Evolutionary conservation across 768 basidiomycete genomes (phyloP).

Genomic region (Pilatotrama ljubarskyi): DNA sequence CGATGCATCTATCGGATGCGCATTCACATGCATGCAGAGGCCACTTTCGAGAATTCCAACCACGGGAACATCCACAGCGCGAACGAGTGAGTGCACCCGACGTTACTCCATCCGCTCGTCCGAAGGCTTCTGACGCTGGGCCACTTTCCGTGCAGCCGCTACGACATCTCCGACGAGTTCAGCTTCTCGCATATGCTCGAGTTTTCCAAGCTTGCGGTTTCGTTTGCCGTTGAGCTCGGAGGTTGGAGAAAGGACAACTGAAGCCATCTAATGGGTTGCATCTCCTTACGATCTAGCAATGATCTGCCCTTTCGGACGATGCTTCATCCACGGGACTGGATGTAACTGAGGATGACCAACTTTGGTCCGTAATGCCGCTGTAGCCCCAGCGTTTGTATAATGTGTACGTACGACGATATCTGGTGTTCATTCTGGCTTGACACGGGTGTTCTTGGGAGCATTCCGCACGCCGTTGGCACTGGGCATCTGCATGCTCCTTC

Average conservation of each 20-base stretch:
- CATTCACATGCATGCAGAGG: conserved; percentile 43
- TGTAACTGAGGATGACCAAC: conserved; percentile 2
- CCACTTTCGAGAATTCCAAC: conserved; percentile 75
- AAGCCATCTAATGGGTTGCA: background rate
- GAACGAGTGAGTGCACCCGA: conserved; percentile 63
- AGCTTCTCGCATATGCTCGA: conserved; percentile 85
- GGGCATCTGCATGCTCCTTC: conserved; percentile 13
- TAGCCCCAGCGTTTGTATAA: conserved; percentile 19
- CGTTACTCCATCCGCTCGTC: conserved; percentile 11
- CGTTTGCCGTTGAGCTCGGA: conserved; percentile 52
- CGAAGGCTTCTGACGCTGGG: conserved; percentile 14
- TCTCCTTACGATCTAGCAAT: background rate
- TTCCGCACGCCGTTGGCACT: conserved; percentile 11
- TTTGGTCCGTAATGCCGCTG: conserved; percentile 16
- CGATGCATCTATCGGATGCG: conserved; percentile 9
- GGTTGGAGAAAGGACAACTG: conserved; percentile 39
- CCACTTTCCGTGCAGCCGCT: conserved; percentile 51
- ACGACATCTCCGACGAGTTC: conserved; percentile 86
- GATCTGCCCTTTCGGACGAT: background rate
- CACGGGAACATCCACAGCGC: conserved; percentile 72
- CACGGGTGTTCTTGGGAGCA: conserved; percentile 19
- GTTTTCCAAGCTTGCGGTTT: conserved; percentile 57
- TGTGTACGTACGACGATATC: conserved; percentile 23
- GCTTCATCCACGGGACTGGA: background rate
- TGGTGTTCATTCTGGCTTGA: conserved; percentile 15